These are phyloP conservation scores for Nyssa sinensis DNA, from an alignment of 148 eudicot genomes.

Conservation along the genomic window DNA sequence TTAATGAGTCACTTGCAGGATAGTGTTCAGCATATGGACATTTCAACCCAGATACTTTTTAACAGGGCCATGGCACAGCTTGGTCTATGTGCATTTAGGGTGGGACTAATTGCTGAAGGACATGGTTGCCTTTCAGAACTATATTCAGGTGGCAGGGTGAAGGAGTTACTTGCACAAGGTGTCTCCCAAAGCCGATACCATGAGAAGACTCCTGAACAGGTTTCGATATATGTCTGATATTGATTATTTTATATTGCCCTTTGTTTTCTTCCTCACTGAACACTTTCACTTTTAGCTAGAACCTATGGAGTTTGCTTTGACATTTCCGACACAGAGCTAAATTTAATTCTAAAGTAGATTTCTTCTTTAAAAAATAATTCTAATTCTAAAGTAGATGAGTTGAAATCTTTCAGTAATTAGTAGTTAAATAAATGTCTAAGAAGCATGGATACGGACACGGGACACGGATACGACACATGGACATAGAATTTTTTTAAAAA, in stretches of 20 bases:
- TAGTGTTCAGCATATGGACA: constrained; percentile 75
- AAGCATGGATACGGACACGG: too few relatives aligned
- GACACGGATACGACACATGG: too few relatives aligned
- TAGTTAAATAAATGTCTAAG: background rate
- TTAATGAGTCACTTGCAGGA: constrained; percentile 96
- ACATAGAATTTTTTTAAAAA: too few relatives aligned
- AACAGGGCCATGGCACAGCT: constrained; percentile 94
- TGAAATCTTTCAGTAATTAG: background rate
- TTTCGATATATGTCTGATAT: constrained; percentile 12
- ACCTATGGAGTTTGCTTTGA: background rate
- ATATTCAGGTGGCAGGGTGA: constrained; percentile 88
- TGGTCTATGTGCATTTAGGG: constrained; percentile 84
- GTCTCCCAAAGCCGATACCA: constrained; percentile 86
- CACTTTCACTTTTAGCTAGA: background rate
- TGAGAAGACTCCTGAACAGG: constrained; percentile 96
- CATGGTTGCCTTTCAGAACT: constrained; percentile 81
- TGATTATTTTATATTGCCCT: background rate
- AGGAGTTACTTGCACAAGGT: constrained; percentile 90
- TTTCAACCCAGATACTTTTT: constrained; percentile 79
- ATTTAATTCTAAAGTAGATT: background rate
- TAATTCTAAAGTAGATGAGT: too few relatives aligned
- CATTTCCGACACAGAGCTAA: background rate
- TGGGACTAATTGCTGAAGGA: constrained; percentile 67
- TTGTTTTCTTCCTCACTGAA: background rate
- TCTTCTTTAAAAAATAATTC: too few relatives aligned